Conservation (phyloP, 2,329 filamentous ascomycete genomes). For the Aspergillus bombycis region DNA sequence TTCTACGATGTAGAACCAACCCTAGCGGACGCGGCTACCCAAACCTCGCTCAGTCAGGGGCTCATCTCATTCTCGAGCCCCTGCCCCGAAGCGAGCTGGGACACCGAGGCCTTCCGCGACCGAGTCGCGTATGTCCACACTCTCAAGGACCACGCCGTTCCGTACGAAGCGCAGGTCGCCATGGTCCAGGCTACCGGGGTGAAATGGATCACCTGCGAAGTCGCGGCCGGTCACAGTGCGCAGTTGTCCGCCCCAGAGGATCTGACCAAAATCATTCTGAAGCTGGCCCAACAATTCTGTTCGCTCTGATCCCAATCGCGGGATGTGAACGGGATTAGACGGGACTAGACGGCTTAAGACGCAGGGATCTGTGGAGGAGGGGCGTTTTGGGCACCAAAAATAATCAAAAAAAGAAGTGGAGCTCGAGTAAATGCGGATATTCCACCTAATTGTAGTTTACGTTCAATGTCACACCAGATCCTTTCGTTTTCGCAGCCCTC, state of each 20-base stretch:
- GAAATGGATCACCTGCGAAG: not conserved
- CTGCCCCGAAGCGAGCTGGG: not conserved
- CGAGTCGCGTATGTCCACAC: not conserved
- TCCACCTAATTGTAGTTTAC: too few relatives aligned
- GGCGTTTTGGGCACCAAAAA: too few relatives aligned
- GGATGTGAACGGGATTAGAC: too few relatives aligned
- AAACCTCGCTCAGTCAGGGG: not conserved
- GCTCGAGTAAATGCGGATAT: too few relatives aligned
- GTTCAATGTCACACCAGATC: too few relatives aligned
- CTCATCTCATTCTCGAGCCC: not conserved
- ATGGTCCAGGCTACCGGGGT: not conserved
- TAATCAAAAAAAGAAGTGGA: too few relatives aligned
- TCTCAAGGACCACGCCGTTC: not conserved
- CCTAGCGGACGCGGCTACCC: not conserved
- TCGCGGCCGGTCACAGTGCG: not conserved
- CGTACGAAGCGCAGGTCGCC: not conserved
- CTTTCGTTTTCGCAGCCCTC: too few relatives aligned
- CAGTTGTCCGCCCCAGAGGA: not conserved
- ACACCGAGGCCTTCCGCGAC: not conserved
- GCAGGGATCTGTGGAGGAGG: too few relatives aligned
- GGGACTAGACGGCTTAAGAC: too few relatives aligned
- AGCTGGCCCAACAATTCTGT: not conserved
- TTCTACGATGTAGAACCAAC: not conserved
- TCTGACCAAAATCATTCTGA: not conserved
- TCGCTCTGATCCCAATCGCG: too few relatives aligned